Base-by-base conservation (phyloP, 345 rosid genomes). In the Cardamine resedifolia region DNA sequence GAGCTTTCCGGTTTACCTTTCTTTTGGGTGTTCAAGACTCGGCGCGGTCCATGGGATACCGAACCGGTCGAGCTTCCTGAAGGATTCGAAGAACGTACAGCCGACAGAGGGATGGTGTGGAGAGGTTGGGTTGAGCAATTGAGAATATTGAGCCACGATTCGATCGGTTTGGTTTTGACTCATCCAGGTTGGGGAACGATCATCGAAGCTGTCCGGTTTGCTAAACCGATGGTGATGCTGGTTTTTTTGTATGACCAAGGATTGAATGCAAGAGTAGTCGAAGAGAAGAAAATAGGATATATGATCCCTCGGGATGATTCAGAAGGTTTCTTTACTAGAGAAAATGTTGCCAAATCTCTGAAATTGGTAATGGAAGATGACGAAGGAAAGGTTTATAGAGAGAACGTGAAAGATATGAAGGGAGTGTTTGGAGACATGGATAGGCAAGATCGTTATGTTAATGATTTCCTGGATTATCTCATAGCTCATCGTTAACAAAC, bases 91-190 rank as follows among this genome's bases (percentile, higher is more conserved):
- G 77, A 80, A 21, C 55, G 83, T 6, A 72, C 77, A 15, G 24
- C 15, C 7, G 81, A 60, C 0, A 71, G 77, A 3, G 86, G 86
- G 2, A 26, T 82, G 55, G 82, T 86, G 3, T 74, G 71, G 64
- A 62, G 58, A 15, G 77, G 75, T 15, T 82, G 86, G 87, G 86
- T 67, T 2, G 87, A 85, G 31, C 90, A 82, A 9, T 11, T 76
- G 21, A 61, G 73, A 26, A 80, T 80, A 5, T 9, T 80, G 51
- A 64, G 53, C 4, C 87, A 85, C 28, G 70, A 56, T 8, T 80
- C 87, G 2, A 71, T 81, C 3, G 84, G 85, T 8, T 70, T 75
- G 71, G 73, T 74, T 68, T 12, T 83, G 50, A 75, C 81, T 47
- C 84, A 83, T 28, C 53, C 47, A 0, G 82, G 81, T 2, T 78